phyloP scores from a whole-genome alignment of 345 rosid species.

The Lepidium aucheri region DNA sequence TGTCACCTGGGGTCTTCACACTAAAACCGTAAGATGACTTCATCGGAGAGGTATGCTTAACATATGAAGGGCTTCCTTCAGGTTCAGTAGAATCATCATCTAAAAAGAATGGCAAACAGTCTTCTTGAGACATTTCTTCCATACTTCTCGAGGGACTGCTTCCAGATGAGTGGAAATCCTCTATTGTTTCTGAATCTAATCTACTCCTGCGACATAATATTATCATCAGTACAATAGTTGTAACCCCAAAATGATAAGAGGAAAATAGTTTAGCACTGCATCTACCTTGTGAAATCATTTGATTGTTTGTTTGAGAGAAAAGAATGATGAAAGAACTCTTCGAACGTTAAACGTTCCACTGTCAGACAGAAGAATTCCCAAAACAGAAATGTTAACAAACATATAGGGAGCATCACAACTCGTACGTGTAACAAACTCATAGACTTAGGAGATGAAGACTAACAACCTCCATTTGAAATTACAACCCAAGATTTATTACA shows the following conservation, averaged over 20 bases:
- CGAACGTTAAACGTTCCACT: constrained; percentile 94
- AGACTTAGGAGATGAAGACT: not conserved
- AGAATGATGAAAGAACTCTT: constrained; percentile 91
- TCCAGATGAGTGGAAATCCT: constrained; percentile 42
- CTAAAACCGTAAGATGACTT: constrained; percentile 53
- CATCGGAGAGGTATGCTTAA: constrained; percentile 37
- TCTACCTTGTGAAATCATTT: constrained; percentile 52
- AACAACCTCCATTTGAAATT: not conserved
- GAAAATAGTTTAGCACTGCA: not conserved
- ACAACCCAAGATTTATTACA: not conserved
- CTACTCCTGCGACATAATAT: constrained; percentile 36
- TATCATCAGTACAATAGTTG: constrained; percentile 15
- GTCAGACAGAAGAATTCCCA: constrained; percentile 9
- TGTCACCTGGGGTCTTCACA: constrained; percentile 36
- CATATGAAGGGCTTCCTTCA: constrained; percentile 64
- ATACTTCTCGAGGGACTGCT: constrained; percentile 38
- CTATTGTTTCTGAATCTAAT: constrained; percentile 35
- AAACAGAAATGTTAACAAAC: not conserved
- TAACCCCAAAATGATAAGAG: not conserved
- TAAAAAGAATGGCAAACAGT: constrained; percentile 71
- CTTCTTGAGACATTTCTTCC: constrained; percentile 66
- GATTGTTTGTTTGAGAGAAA: constrained; percentile 49
- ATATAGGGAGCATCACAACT: not conserved
- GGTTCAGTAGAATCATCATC: constrained; percentile 84
- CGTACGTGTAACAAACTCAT: not conserved